phyloP scores from a whole-genome alignment of 2,329 filamentous ascomycete genomes.

The Exserohilum rostratum region DNA sequence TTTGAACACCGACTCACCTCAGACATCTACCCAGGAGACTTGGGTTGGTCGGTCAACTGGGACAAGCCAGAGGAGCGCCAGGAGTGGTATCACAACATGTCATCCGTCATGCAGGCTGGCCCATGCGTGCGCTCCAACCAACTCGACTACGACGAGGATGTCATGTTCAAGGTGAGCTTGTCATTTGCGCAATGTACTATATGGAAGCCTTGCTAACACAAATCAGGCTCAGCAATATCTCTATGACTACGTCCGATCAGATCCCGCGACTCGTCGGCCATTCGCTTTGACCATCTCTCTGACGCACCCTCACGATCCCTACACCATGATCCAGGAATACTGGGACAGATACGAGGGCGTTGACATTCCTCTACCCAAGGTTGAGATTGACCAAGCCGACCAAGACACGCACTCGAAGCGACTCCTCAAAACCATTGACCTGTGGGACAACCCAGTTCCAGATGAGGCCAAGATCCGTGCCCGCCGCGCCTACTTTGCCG shows the following conservation, averaged over 20 bases:
- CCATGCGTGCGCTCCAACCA: constrained; percentile 91
- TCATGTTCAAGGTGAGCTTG: constrained; percentile 73
- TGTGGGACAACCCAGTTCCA: constrained; percentile 82
- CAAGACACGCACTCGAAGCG: constrained; percentile 88
- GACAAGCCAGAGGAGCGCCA: constrained; percentile 82
- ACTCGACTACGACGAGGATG: constrained; percentile 94
- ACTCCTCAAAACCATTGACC: constrained; percentile 82
- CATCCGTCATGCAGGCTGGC: constrained; percentile 88
- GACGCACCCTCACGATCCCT: constrained; percentile 93
- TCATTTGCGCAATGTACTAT: neutral
- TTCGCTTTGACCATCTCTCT: constrained; percentile 91
- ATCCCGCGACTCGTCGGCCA: constrained; percentile 69
- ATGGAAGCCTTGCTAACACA: constrained; percentile 11
- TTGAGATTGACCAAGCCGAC: constrained; percentile 77
- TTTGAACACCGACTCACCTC: constrained; percentile 88
- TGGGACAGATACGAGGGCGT: constrained; percentile 92
- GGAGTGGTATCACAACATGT: constrained; percentile 95
- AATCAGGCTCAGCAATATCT: constrained; percentile 78
- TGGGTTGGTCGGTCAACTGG: constrained; percentile 96
- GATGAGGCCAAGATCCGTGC: constrained; percentile 86
- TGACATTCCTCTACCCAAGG: constrained; percentile 82
- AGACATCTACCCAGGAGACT: constrained; percentile 93
- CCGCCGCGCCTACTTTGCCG: constrained; percentile 87
- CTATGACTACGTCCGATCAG: constrained; percentile 87
- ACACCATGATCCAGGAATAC: constrained; percentile 91